Conservation (phyloP, 345 rosid species). For the Lumnitzera littorea region DNA sequence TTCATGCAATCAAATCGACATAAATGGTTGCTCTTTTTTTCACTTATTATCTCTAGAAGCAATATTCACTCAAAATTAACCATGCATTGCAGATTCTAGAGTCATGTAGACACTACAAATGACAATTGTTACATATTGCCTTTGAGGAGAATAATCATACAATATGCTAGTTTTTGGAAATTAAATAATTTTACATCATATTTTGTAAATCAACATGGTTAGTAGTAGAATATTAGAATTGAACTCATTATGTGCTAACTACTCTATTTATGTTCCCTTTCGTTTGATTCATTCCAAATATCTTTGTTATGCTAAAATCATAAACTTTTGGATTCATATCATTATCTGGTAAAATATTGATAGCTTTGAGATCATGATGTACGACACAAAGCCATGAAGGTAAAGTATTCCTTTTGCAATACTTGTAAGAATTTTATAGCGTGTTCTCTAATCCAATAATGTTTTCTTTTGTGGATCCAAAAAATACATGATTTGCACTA, state of each 20-base stretch:
- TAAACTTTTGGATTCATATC: conserved; percentile 22
- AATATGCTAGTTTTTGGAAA: too few relatives aligned
- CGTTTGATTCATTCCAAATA: conserved; percentile 16
- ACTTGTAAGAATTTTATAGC: conserved; percentile 40
- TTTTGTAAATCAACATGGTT: too few relatives aligned
- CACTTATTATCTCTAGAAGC: too few relatives aligned
- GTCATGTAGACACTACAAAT: too few relatives aligned
- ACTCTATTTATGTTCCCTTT: conserved; percentile 15
- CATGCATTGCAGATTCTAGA: too few relatives aligned
- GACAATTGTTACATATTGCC: too few relatives aligned
- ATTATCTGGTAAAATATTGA: conserved; percentile 29
- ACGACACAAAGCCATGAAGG: conserved; percentile 41
- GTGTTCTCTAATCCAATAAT: conserved; percentile 35
- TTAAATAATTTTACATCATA: too few relatives aligned
- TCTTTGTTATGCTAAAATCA: conserved; percentile 27
- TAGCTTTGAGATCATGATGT: conserved; percentile 47
- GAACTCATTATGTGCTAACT: conserved; percentile 22
- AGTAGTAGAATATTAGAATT: too few relatives aligned
- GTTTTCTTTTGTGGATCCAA: conserved; percentile 23
- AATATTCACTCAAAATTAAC: too few relatives aligned
- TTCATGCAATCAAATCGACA: too few relatives aligned
- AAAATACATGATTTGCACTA: background rate
- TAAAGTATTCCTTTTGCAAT: conserved; percentile 54
- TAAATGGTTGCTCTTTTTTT: too few relatives aligned
- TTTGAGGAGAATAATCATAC: too few relatives aligned